phyloP scores from a whole-genome alignment of 169 alveolate genomes.

The Plasmodium adleri region DNA sequence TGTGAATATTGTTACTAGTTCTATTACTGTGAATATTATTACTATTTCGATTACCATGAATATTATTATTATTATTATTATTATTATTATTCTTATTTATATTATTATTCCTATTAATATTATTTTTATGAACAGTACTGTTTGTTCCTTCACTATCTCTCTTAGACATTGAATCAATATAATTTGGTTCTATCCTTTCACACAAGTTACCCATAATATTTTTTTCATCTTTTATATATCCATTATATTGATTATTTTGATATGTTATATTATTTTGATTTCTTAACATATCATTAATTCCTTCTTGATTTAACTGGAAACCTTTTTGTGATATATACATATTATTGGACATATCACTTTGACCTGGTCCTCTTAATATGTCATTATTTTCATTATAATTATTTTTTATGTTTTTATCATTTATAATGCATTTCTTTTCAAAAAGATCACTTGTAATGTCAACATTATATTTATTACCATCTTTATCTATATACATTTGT shows the following conservation, averaged over 20 bases:
- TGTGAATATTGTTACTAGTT: too few species aligned
- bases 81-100: background rate
- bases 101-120: background rate
- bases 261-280: slow-evolving; percentile 37
- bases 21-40: too few species aligned
- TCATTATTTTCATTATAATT: slow-evolving; percentile 19
- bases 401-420: slow-evolving; percentile 6
- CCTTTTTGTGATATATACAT: slow-evolving; percentile 15
- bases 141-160: background rate
- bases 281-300: slow-evolving; percentile 5
- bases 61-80: too few species aligned
- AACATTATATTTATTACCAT: background rate
- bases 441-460: background rate
- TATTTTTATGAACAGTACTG: background rate
- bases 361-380: slow-evolving; percentile 1
- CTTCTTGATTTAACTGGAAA: slow-evolving; percentile 9
- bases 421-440: slow-evolving; percentile 1
- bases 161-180: background rate
- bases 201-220: background rate
- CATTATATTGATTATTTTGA: slow-evolving; percentile 7
- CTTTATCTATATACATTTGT: slow-evolving; percentile 4
- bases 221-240: slow-evolving; percentile 19
- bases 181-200: background rate
- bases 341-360: slow-evolving; percentile 8
- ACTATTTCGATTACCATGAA: background rate